A percentile compares a stretch with the other conserved stretches of the same genome.
phyloP scores from a whole-genome alignment of 2,329 filamentous ascomycete species.

The Penicillium sp. region DNA sequence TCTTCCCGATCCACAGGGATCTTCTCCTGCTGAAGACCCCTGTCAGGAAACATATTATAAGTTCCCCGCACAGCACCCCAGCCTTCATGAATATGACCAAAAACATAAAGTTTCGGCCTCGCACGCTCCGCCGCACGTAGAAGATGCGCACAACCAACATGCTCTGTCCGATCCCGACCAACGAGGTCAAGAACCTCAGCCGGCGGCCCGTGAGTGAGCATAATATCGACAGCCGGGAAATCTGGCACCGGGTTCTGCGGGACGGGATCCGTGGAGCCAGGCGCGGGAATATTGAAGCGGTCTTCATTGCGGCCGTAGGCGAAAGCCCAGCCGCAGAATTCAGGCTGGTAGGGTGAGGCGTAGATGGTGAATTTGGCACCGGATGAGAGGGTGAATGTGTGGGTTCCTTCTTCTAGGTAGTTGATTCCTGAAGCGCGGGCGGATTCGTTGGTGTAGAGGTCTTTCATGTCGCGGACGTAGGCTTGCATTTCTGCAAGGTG shows the following conservation, averaged over 20 bases:
- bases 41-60: slow-evolving; percentile 28
- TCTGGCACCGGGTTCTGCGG: slow-evolving; percentile 48
- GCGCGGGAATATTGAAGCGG: slow-evolving; percentile 53
- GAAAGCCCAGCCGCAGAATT: slow-evolving; percentile 62
- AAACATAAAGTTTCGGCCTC: slow-evolving; percentile 61
- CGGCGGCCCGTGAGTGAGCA: slow-evolving; percentile 67
- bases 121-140: slow-evolving; percentile 56
- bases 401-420: slow-evolving; percentile 61
- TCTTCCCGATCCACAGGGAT: slow-evolving; percentile 32
- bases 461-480: slow-evolving; percentile 37
- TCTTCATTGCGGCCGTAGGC: slow-evolving; percentile 56
- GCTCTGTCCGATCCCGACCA: slow-evolving; percentile 25
- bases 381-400: slow-evolving; percentile 50
- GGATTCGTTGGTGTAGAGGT: slow-evolving; percentile 52
- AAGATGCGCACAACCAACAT: slow-evolving; percentile 61
- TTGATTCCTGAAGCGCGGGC: slow-evolving; percentile 53
- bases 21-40: slow-evolving; percentile 18
- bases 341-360: slow-evolving; percentile 57
- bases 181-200: slow-evolving; percentile 54
- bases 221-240: slow-evolving; percentile 55
- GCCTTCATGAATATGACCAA: slow-evolving; percentile 66
- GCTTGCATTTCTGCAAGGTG: slow-evolving; percentile 8
- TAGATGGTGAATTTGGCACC: slow-evolving; percentile 59
- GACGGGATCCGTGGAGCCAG: slow-evolving; percentile 25
- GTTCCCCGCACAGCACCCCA: slow-evolving; percentile 49